Evolutionary conservation across 2,329 filamentous ascomycete genomes (phyloP), one percentile per base, ranked within the genome.

Genomic region (Fusarium tanahbumbuense): DNA sequence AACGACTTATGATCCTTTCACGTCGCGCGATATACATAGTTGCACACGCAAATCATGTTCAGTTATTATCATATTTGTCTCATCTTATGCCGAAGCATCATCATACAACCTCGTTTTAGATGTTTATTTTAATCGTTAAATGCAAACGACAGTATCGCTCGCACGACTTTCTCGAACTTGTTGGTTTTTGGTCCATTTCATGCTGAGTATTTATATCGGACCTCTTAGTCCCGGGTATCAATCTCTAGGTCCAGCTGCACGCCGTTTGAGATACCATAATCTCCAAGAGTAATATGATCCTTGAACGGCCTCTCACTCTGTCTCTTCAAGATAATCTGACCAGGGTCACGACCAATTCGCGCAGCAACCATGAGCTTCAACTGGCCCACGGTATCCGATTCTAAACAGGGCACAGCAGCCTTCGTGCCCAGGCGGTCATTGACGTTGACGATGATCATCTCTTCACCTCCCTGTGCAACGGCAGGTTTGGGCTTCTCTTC

Each of bases 361-460:
- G 93, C 93, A 7, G 94, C 94, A 25, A 98, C 94, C 85, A 97
- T 91, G 48, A 94, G 91, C 82, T 98, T 98, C 83, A 98, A 93
- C 65, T 94, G 87, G 70, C 91, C 91, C 71, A 98, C 91, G 10
- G 90, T 91, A 81, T 98, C 95, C 5, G 89, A 92, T 1, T 93
- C 90, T 60, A 97, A 84, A 78, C 94, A 98, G 0, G 95, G 95
- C 69, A 98, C 96, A 55, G 93, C 92, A 18, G 94, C 93, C 77
- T 97, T 97, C n/a, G 95, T 98, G 15, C 95, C 95, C 37, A 98
- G 84, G n/a, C 95, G 88, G 80, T 98, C 95, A 79, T 98, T 98
- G 77, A 98, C 90, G 76, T 95, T 89, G 20, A 98, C 94, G 54
- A 97, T 88, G 72, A 98, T 98, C 92, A 98, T 97, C 60, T 93